Base-by-base conservation (phyloP, 202 grass and related monocot species). In the Setaria italica region DNA sequence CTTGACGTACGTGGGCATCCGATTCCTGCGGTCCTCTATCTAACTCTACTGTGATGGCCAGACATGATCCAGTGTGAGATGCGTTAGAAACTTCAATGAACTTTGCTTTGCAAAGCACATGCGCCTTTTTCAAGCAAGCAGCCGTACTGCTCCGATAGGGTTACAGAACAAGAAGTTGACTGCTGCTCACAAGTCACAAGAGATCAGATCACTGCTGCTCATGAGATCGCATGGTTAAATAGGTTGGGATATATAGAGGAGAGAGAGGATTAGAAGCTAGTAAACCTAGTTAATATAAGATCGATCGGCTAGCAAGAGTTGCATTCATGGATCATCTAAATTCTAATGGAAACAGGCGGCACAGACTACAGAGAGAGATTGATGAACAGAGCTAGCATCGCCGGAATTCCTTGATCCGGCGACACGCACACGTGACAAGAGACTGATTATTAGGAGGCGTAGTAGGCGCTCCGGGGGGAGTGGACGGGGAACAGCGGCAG, bases 401-500 rank as follows among this genome's bases (percentile, higher is more conserved):
- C 68, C 30, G 49, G 84, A 77, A 58, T 72, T 66, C 80, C 6
- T 30, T 62, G 32, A 78, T 54, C 70, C 5, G 19, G 42, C 14
- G 15, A 16, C 15, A 54, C 16, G 6, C 1, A 9, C 0, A 4
- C 17, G 17, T 43, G 6, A 19, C 42, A 45, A 10, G 19, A n/a
- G 5, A 49, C 25, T 5, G 53, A 9, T 51, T 14, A 67, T 32
- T 66, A 86, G 72, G 68, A 70, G 62, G 63, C 62, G 74, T 82
- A 55, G 56, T 50, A 88, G 66, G 72, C 73, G 54, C 39, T 67
- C 60, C 86, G 50, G 1, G 83, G 73, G 3, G 90, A 97, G 5
- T 77, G 72, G 53, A 92, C 78, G 29, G 95, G 95, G 87, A 97
- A 97, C 34, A 97, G 73, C 34, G 92, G 84, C 84, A 97, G 84